Conservation (phyloP, 2,329 filamentous ascomycete species). For the Clonostachys rosea region DNA sequence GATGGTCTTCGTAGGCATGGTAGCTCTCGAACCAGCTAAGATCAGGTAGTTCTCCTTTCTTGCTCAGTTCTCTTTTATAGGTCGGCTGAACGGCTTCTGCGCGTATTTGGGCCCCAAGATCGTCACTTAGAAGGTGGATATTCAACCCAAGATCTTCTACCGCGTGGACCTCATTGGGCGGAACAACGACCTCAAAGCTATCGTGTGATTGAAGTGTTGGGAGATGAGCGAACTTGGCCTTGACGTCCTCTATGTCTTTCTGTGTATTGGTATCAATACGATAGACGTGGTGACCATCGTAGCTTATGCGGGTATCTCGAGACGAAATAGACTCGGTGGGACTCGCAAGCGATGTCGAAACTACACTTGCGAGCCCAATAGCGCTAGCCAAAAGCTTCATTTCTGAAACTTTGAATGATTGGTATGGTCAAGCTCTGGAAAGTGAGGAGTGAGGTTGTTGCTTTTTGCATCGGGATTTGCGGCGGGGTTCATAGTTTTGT, state of each 20-base stretch:
- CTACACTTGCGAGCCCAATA: background rate
- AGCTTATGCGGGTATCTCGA: slow-evolving; percentile 9
- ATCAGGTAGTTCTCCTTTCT: slow-evolving; percentile 21
- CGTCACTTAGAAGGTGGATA: slow-evolving; percentile 14
- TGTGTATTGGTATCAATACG: slow-evolving; percentile 12
- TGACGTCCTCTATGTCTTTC: slow-evolving; percentile 5
- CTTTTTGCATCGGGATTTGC: too few relatives aligned
- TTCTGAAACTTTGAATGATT: too few relatives aligned
- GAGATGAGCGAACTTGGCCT: slow-evolving; percentile 9
- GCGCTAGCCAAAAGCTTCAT: background rate
- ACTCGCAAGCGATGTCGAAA: background rate
- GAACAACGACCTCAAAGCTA: slow-evolving; percentile 22
- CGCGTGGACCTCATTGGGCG: slow-evolving; percentile 14
- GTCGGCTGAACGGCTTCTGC: slow-evolving; percentile 13
- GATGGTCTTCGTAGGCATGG: slow-evolving; percentile 47
- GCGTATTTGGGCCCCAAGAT: slow-evolving; percentile 18
- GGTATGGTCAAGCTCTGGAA: too few relatives aligned
- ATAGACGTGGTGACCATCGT: slow-evolving; percentile 24
- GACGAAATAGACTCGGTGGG: too few relatives aligned
- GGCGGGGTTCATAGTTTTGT: too few relatives aligned
- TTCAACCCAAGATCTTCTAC: slow-evolving; percentile 18
- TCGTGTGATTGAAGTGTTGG: slow-evolving; percentile 15
- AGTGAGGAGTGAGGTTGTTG: too few relatives aligned
- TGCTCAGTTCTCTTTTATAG: slow-evolving; percentile 8
- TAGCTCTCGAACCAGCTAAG: slow-evolving; percentile 48